phyloP scores from a whole-genome alignment of 176 grass and related monocot species.

The Thalia dealbata region DNA sequence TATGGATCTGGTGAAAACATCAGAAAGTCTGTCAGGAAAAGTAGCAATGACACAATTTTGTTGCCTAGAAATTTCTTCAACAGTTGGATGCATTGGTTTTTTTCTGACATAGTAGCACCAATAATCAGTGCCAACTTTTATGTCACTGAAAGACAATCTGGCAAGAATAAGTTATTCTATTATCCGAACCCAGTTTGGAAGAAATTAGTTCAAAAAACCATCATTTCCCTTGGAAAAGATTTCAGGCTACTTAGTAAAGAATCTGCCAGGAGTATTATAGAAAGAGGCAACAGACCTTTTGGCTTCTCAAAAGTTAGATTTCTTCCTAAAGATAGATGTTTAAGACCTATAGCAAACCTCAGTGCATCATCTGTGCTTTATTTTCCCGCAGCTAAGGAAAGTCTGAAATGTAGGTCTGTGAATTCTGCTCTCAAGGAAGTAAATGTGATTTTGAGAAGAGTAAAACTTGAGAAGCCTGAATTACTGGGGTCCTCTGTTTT shows the following conservation, averaged over 20 bases:
- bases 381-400: neutral
- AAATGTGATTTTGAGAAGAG: conserved; percentile 46
- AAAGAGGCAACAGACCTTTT: conserved; percentile 5
- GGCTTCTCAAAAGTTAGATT: conserved; percentile 64
- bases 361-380: conserved; percentile 41
- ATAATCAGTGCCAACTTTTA: conserved; percentile 67
- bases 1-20: conserved; percentile 19
- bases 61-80: conserved; percentile 38
- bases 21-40: conserved; percentile 20
- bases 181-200: conserved; percentile 78
- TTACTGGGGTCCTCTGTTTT: conserved; percentile 89
- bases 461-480: conserved; percentile 54
- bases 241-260: conserved; percentile 29
- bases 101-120: conserved; percentile 60
- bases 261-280: conserved; percentile 22
- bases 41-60: neutral
- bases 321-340: conserved; percentile 55
- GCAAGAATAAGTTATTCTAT: conserved; percentile 75
- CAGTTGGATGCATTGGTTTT: conserved; percentile 81
- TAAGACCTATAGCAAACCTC: conserved; percentile 66
- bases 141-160: conserved; percentile 75
- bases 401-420: conserved; percentile 7
- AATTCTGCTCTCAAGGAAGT: conserved; percentile 41
- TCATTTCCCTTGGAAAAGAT: conserved; percentile 38
- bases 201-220: conserved; percentile 33